Conservation (phyloP, 2,329 filamentous ascomycete species). For the Botrytis paeoniae region DNA sequence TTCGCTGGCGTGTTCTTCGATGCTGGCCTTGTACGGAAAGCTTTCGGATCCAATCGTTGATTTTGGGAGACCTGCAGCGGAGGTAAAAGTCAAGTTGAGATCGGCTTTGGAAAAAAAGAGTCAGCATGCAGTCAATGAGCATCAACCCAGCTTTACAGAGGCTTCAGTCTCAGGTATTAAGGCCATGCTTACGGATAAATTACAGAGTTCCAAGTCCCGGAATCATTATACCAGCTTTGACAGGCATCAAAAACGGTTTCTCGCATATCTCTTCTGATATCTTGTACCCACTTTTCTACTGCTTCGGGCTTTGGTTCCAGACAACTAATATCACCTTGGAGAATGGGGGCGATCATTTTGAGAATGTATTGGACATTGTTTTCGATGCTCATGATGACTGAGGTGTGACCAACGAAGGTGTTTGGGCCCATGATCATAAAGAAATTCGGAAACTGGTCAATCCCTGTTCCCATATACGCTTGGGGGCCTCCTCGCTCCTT, state of each 20-base stretch:
- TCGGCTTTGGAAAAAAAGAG: background rate
- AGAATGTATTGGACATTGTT: conserved; percentile 55
- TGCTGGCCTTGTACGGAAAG: background rate
- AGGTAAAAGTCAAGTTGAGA: background rate
- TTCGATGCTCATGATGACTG: conserved; percentile 54
- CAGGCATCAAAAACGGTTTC: conserved; percentile 23
- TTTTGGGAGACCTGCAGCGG: background rate
- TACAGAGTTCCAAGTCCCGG: background rate
- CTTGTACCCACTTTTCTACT: conserved; percentile 46
- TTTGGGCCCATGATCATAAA: conserved; percentile 60
- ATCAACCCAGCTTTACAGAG: background rate
- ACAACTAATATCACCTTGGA: conserved; percentile 44
- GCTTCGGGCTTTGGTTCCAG: conserved; percentile 49
- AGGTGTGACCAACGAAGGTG: conserved; percentile 55
- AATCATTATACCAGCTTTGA: background rate
- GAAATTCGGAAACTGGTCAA: conserved; percentile 58
- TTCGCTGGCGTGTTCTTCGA: background rate
- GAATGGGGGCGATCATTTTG: conserved; percentile 51
- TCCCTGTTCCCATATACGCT: conserved; percentile 55
- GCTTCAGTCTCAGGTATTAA: background rate
- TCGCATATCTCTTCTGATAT: conserved; percentile 47
- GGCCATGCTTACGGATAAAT: background rate
- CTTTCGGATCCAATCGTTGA: background rate
- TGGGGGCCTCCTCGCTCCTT: conserved; percentile 53
- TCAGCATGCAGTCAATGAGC: background rate